Evolutionary conservation across 2,329 filamentous ascomycete species (phyloP).

Genomic region (Phyllosticta ampelicida): DNA sequence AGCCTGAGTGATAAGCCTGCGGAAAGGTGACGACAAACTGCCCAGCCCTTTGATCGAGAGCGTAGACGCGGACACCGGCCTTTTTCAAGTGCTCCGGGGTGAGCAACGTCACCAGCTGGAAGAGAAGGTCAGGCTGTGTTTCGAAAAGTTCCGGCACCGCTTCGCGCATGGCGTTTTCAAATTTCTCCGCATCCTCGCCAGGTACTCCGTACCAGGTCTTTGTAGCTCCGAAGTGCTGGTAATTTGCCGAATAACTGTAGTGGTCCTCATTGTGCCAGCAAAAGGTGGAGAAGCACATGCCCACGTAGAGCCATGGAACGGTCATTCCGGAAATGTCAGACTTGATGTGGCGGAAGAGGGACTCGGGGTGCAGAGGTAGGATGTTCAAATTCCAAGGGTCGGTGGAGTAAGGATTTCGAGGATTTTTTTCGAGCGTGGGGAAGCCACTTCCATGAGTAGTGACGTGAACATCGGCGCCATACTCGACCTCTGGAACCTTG

Average conservation of each 20-base stretch:
- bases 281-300: slow-evolving; percentile 99
- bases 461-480: slow-evolving; percentile 95
- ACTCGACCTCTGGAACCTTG: slow-evolving; percentile 84
- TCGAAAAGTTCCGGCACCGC: slow-evolving; percentile 95
- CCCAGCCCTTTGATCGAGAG: slow-evolving; percentile 88
- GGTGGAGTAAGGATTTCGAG: slow-evolving; percentile 72
- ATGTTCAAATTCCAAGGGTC: slow-evolving; percentile 96
- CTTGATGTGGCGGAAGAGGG: slow-evolving; percentile 93
- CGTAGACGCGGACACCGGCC: slow-evolving; percentile 85
- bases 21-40: slow-evolving; percentile 96
- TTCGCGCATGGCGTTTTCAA: slow-evolving; percentile 88
- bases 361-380: slow-evolving; percentile 80
- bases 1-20: slow-evolving; percentile 92
- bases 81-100: slow-evolving; percentile 89
- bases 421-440: slow-evolving; percentile 84
- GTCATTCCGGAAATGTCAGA: slow-evolving; percentile 99
- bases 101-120: slow-evolving; percentile 92
- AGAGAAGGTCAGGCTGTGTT: slow-evolving; percentile 89
- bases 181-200: slow-evolving; percentile 84
- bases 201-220: slow-evolving; percentile 99
- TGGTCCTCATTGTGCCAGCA: slow-evolving; percentile 99
- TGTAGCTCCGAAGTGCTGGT: slow-evolving; percentile 94
- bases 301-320: slow-evolving; percentile 96
- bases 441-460: slow-evolving; percentile 97
- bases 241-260: slow-evolving; percentile 95